Evolutionary conservation across 768 basidiomycete species (phyloP).

Genomic region (Boletellus sp.): DNA sequence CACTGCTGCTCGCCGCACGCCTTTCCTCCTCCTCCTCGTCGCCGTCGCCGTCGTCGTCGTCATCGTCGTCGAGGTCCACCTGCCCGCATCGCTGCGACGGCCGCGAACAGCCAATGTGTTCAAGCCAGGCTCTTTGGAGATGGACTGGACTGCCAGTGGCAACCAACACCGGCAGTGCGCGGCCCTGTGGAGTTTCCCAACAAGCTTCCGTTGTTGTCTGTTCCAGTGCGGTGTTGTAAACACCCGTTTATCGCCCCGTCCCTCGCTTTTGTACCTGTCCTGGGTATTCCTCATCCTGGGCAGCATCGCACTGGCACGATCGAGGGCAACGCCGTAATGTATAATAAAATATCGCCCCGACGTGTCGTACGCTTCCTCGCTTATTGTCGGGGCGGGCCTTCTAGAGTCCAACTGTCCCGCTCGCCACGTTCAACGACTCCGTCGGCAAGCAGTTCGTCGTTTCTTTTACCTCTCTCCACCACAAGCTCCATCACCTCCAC

Average conservation of each 20-base stretch:
- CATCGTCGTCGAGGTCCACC: no score
- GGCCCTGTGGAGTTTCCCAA: not conserved
- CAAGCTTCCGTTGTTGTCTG: slow-evolving; percentile 6
- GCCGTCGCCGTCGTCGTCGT: no score
- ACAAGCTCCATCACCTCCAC: slow-evolving; percentile 7
- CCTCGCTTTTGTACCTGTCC: not conserved
- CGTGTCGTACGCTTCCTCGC: slow-evolving; percentile 19
- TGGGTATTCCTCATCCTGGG: slow-evolving; percentile 1
- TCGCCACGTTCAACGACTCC: slow-evolving; percentile 6
- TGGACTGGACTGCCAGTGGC: no score
- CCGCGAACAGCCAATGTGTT: not conserved
- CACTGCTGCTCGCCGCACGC: not conserved
- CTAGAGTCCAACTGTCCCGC: not conserved
- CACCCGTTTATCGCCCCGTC: slow-evolving; percentile 5
- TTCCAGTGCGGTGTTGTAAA: slow-evolving; percentile 14
- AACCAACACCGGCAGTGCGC: no score
- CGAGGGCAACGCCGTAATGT: slow-evolving; percentile 3
- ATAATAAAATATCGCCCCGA: slow-evolving; percentile 6
- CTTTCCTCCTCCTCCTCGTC: not conserved
- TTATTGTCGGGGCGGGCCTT: slow-evolving; percentile 13
- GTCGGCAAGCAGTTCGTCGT: slow-evolving; percentile 11
- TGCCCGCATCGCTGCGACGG: not conserved
- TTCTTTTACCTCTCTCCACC: slow-evolving; percentile 10
- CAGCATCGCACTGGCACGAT: slow-evolving; percentile 10
- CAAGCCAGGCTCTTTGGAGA: no score